Evolutionary conservation across 2,329 filamentous ascomycete genomes (phyloP).

Genomic region (Phyllosticta citribraziliensis): DNA sequence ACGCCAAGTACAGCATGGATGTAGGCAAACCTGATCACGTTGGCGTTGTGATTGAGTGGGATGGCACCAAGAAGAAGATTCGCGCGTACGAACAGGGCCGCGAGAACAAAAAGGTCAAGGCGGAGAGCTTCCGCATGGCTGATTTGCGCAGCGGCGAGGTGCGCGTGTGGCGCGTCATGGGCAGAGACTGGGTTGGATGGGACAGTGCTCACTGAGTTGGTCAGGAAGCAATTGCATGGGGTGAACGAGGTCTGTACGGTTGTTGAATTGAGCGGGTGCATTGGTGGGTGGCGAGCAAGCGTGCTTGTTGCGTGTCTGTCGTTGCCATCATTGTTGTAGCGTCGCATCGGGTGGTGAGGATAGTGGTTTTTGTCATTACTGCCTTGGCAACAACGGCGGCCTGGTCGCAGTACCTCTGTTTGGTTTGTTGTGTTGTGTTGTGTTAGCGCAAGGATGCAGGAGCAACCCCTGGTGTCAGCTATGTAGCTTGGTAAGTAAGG

Average conservation of each 20-base stretch:
- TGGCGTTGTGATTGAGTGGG: conserved; percentile 88
- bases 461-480: no score
- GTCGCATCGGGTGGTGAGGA: background rate
- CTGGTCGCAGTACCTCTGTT: background rate
- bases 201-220: conserved; percentile 20
- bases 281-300: background rate
- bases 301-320: conserved; percentile 2
- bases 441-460: no score
- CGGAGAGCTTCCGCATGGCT: conserved; percentile 88
- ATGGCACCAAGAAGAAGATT: conserved; percentile 97
- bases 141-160: conserved; percentile 90
- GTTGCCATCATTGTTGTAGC: background rate
- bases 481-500: no score
- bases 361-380: background rate
- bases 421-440: background rate
- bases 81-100: conserved; percentile 90
- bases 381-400: background rate
- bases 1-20: conserved; percentile 83
- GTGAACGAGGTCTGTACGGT: background rate
- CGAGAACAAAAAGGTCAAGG: conserved; percentile 85
- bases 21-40: conserved; percentile 86
- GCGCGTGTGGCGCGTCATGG: conserved; percentile 94
- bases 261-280: background rate
- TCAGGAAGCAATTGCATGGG: background rate
- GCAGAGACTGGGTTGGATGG: conserved; percentile 88